Conservation (phyloP, 2,329 filamentous ascomycete species). For the Zymoseptoria passerinii region DNA sequence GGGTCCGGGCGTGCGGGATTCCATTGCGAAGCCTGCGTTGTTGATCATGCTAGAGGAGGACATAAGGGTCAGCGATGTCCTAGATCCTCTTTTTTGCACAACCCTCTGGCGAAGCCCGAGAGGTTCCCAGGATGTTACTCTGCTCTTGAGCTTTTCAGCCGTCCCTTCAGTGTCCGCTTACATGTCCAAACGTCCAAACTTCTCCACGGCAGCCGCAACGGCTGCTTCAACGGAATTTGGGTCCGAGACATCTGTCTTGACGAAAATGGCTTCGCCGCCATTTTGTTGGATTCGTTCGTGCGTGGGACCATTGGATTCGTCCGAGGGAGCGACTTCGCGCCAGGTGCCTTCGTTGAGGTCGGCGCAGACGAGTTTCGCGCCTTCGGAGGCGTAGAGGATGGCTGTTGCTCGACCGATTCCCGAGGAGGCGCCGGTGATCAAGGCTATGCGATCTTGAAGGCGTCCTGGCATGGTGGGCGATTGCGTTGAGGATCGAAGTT, state of each 20-base stretch:
- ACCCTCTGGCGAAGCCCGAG: neutral
- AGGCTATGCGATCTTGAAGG: conserved; percentile 22
- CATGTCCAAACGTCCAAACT: conserved; percentile 30
- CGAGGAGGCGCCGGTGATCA: conserved; percentile 29
- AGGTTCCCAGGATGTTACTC: neutral
- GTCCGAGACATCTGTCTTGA: conserved; percentile 27
- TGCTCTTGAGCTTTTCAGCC: neutral
- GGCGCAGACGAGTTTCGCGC: conserved; percentile 24
- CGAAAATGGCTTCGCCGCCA: conserved; percentile 21
- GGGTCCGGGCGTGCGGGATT: conserved; percentile 23
- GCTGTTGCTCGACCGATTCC: conserved; percentile 30
- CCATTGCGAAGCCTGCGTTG: conserved; percentile 31
- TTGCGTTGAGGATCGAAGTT: neutral
- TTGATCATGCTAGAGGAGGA: conserved; percentile 19
- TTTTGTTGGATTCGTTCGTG: conserved; percentile 13
- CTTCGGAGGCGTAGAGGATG: conserved; percentile 26
- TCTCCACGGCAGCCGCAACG: conserved; percentile 23
- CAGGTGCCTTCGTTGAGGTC: conserved; percentile 15
- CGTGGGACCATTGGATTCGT: conserved; percentile 15
- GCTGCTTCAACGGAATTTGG: conserved; percentile 24
- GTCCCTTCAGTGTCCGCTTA: neutral
- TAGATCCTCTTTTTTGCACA: neutral
- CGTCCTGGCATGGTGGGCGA: conserved; percentile 16
- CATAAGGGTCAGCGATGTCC: neutral
- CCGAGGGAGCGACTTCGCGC: conserved; percentile 10